phyloP scores from a whole-genome alignment of 1,284 basidiomycete species.

The Cutaneotrichosporon mucoides region DNA sequence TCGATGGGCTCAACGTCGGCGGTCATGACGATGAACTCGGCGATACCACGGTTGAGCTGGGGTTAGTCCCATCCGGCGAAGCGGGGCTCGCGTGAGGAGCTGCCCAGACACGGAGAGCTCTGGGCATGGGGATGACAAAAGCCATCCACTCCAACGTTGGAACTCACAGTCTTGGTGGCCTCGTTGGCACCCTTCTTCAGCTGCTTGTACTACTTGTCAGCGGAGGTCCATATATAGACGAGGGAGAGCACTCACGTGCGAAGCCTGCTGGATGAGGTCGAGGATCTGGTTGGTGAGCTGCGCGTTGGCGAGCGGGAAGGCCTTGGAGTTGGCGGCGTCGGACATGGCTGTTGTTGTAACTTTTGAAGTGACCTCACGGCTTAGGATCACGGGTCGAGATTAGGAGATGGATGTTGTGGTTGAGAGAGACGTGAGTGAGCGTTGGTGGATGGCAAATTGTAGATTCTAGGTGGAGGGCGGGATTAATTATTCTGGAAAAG shows the following conservation, averaged over 20 bases:
- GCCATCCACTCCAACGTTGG: no score
- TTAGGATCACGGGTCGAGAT: conserved; percentile 35
- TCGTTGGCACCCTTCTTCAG: conserved; percentile 76
- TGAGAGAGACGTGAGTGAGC: background rate
- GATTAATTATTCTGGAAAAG: no score
- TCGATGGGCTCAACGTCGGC: conserved; percentile 97
- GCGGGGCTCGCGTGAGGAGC: no score
- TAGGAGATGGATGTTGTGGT: background rate
- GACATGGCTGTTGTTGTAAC: conserved; percentile 18
- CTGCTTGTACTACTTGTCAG: conserved; percentile 66
- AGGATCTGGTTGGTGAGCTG: conserved; percentile 92
- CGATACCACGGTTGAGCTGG: conserved; percentile 70
- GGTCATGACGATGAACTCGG: conserved; percentile 97
- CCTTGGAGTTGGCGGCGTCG: conserved; percentile 61
- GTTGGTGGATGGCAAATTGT: background rate
- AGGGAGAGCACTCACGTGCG: conserved; percentile 35
- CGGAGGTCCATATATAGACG: no score
- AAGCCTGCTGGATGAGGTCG: conserved; percentile 81
- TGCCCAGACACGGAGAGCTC: no score
- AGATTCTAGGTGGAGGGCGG: background rate
- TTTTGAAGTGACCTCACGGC: conserved; percentile 36
- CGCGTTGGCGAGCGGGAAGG: conserved; percentile 88
- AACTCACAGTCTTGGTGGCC: conserved; percentile 73
- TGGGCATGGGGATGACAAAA: no score
- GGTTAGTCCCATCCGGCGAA: no score